phyloP scores from a whole-genome alignment of 192 early-diverging fungal genomes.

The Coemansia sp. region DNA sequence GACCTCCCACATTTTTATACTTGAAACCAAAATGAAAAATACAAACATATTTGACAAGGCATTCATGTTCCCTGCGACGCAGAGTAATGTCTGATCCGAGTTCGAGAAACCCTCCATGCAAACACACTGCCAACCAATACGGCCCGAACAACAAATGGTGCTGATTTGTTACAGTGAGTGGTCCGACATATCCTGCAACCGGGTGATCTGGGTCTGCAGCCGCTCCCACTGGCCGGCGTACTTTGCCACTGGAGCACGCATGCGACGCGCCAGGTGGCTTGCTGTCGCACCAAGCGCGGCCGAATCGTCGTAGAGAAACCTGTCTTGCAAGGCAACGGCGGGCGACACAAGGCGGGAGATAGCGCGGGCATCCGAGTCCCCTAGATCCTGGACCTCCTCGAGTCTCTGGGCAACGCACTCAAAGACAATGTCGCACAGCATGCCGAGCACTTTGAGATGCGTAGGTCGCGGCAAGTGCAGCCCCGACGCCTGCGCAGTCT shows the following conservation, averaged over 20 bases:
- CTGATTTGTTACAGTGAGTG: background rate
- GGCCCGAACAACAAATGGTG: too few relatives aligned
- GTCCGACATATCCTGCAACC: slow-evolving; percentile 16
- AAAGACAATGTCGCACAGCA: slow-evolving; percentile 19
- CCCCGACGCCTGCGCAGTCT: slow-evolving; percentile 13
- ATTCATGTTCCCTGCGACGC: too few relatives aligned
- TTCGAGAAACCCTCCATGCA: too few relatives aligned
- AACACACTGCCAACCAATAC: too few relatives aligned
- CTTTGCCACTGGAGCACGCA: slow-evolving; percentile 24
- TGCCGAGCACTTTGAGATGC: slow-evolving; percentile 26
- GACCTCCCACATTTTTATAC: too few relatives aligned
- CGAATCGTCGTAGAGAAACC: slow-evolving; percentile 10
- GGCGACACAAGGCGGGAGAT: slow-evolving; percentile 27
- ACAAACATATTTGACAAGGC: background rate
- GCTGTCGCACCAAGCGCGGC: background rate
- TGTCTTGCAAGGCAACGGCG: slow-evolving; percentile 18
- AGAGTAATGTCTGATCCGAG: too few relatives aligned
- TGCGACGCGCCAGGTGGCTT: background rate
- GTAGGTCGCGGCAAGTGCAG: slow-evolving; percentile 22
- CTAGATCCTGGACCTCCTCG: slow-evolving; percentile 10
- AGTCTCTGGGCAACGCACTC: slow-evolving; percentile 19
- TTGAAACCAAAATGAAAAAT: background rate
- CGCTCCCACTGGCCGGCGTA: slow-evolving; percentile 33
- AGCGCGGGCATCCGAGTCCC: slow-evolving; percentile 28
- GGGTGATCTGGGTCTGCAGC: slow-evolving; percentile 23